phyloP scores from a whole-genome alignment of 2,329 filamentous ascomycete species.

The Cytospora piceicola region DNA sequence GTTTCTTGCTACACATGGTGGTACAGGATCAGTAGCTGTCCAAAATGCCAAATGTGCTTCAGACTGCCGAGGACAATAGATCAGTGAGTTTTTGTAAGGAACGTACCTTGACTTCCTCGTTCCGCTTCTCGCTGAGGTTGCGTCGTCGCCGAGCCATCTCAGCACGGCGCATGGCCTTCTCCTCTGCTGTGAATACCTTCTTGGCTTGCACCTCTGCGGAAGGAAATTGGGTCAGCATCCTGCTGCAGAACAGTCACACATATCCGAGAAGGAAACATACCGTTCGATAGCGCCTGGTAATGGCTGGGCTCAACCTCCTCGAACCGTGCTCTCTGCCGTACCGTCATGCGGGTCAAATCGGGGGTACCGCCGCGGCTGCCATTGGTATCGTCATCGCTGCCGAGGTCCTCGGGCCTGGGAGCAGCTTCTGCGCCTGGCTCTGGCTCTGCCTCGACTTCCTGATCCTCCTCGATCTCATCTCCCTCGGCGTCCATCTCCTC shows the following conservation, averaged over 20 bases:
- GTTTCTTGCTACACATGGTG: slow-evolving; percentile 59
- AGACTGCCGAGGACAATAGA: not conserved
- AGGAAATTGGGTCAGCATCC: slow-evolving; percentile 13
- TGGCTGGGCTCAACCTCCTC: slow-evolving; percentile 57
- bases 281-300: slow-evolving; percentile 65
- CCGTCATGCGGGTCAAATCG: slow-evolving; percentile 64
- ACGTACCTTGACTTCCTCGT: slow-evolving; percentile 65
- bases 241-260: not conserved
- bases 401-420: slow-evolving; percentile 39
- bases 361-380: slow-evolving; percentile 54
- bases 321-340: slow-evolving; percentile 62
- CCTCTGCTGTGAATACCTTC: slow-evolving; percentile 64
- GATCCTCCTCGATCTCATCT: slow-evolving; percentile 44
- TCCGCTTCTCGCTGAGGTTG: slow-evolving; percentile 67
- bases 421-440: slow-evolving; percentile 43
- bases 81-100: not conserved
- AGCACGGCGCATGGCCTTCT: slow-evolving; percentile 63
- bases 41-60: not conserved
- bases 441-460: slow-evolving; percentile 41
- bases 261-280: slow-evolving; percentile 41
- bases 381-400: slow-evolving; percentile 48
- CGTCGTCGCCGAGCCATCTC: slow-evolving; percentile 65
- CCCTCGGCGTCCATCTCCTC: slow-evolving; percentile 47
- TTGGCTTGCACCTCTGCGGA: slow-evolving; percentile 64
- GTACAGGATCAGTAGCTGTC: not conserved